Conservation (phyloP, 768 basidiomycete genomes). For the Naganishia friedmannii region DNA sequence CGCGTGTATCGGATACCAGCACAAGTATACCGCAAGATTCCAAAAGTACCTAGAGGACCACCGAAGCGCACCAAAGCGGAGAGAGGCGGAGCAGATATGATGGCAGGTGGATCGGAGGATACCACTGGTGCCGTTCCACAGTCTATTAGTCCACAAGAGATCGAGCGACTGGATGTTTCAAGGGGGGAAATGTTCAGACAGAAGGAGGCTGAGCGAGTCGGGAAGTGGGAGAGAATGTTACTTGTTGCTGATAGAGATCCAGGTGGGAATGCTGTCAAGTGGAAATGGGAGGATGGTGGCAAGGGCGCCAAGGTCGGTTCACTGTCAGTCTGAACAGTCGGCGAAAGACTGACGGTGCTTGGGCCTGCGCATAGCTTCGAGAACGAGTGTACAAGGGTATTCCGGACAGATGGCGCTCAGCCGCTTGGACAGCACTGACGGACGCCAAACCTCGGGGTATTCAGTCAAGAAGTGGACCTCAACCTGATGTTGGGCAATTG, state of each 20-base stretch:
- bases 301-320: conserved; percentile 64
- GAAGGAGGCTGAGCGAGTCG: conserved; percentile 73
- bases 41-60: conserved; percentile 46
- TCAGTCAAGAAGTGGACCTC: conserved; percentile 34
- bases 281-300: conserved; percentile 63
- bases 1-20: conserved; percentile 71
- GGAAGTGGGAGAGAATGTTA: conserved; percentile 90
- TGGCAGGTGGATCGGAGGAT: conserved; percentile 15
- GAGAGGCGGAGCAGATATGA: not conserved
- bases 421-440: conserved; percentile 84
- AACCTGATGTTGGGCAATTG: conserved; percentile 51
- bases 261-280: conserved; percentile 73
- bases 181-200: conserved; percentile 15
- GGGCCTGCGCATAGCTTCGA: conserved; percentile 51
- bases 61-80: conserved; percentile 1
- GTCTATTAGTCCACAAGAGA: conserved; percentile 17
- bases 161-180: conserved; percentile 1
- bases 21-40: conserved; percentile 61
- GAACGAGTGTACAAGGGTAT: conserved; percentile 88
- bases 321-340: not conserved
- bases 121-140: conserved; percentile 13
- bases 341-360: not conserved
- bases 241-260: conserved; percentile 63
- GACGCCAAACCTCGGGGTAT: conserved; percentile 43
- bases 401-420: conserved; percentile 90